Evolutionary conservation across 208 protist species (phyloP).

Genomic region (Zelonia costaricensis): DNA sequence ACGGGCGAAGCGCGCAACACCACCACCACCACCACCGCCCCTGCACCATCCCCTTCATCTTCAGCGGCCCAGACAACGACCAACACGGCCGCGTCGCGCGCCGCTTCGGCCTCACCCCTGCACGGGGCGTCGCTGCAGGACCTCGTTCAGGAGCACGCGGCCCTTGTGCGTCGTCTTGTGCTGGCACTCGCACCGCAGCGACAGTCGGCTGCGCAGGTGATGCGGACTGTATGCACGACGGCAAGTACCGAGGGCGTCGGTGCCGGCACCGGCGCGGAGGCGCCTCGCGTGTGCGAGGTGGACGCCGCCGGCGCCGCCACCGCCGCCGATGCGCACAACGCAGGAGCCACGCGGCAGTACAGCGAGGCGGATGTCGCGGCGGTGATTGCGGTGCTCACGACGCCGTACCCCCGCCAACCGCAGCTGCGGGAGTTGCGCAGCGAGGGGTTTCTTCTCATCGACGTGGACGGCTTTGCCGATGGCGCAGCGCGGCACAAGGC

Average conservation of each 20-base stretch:
- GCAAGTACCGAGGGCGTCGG: too few species aligned
- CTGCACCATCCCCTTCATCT: neutral
- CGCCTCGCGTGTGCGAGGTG: too few species aligned
- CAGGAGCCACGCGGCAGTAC: too few species aligned
- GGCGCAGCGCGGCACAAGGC: constrained; percentile 45
- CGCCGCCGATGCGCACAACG: neutral
- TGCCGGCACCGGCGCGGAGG: too few species aligned
- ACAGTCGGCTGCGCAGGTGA: neutral
- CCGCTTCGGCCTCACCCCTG: constrained; percentile 1
- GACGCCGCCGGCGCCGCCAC: neutral
- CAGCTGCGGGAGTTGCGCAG: constrained; percentile 37
- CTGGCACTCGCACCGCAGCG: constrained; percentile 19
- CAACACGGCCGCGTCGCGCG: neutral
- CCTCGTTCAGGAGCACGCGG: constrained; percentile 11
- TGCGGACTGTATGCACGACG: constrained; percentile 15
- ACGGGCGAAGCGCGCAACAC: too few species aligned
- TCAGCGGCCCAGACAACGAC: neutral
- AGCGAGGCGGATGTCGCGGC: constrained; percentile 18
- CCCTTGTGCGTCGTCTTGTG: constrained; percentile 22
- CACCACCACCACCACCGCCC: too few species aligned
- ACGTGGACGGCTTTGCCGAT: constrained; percentile 49
- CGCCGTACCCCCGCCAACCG: constrained; percentile 16
- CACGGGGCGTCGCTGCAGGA: constrained; percentile 2
- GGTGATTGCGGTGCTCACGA: constrained; percentile 19
- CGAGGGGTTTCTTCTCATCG: constrained; percentile 51